Evolutionary conservation across 176 grass and related monocot species (phyloP).

Genomic region (Carex cristatella): DNA sequence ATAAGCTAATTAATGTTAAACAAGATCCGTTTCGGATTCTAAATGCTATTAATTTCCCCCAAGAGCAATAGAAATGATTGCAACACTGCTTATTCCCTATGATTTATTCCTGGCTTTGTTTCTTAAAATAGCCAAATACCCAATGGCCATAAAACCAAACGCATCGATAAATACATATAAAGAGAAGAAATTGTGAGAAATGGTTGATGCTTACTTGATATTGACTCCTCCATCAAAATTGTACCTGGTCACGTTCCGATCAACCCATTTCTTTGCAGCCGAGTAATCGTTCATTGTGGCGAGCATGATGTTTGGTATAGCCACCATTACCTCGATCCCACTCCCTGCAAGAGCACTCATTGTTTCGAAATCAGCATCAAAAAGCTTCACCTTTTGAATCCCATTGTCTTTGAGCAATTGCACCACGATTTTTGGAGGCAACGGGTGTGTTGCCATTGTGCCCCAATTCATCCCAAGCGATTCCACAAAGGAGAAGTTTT

Average conservation of each 20-base stretch:
- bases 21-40: background rate
- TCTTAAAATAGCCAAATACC: background rate
- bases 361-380: constrained; percentile 60
- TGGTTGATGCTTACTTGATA: constrained; percentile 51
- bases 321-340: constrained; percentile 77
- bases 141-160: background rate
- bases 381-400: constrained; percentile 83
- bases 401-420: constrained; percentile 66
- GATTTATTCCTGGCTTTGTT: background rate
- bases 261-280: constrained; percentile 63
- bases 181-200: background rate
- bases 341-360: constrained; percentile 61
- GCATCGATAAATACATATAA: background rate
- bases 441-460: constrained; percentile 60
- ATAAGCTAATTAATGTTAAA: background rate
- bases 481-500: constrained; percentile 16
- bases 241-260: constrained; percentile 43
- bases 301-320: constrained; percentile 78
- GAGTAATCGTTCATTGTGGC: constrained; percentile 34
- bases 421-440: constrained; percentile 55
- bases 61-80: background rate
- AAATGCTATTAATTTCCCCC: background rate
- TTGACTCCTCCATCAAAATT: constrained; percentile 70
- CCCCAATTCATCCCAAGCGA: constrained; percentile 87
- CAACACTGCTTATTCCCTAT: background rate